phyloP scores from a whole-genome alignment of 768 basidiomycete genomes.

The Panellus pusillus region DNA sequence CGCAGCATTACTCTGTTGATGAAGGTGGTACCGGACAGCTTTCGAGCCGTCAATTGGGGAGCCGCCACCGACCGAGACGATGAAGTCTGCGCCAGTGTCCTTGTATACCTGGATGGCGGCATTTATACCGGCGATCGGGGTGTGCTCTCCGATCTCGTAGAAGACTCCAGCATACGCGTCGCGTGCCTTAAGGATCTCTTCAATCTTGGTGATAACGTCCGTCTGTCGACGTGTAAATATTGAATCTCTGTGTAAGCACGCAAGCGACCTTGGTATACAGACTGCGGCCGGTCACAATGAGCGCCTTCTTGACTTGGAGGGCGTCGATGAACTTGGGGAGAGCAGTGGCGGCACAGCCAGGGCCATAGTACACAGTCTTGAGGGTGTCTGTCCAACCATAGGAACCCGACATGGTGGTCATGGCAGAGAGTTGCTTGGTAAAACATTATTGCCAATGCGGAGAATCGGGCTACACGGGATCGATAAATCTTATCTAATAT shows the following conservation, averaged over 20 bases:
- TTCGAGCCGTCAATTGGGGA: slow-evolving; percentile 81
- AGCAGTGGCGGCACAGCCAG: slow-evolving; percentile 60
- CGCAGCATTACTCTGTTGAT: slow-evolving; percentile 52
- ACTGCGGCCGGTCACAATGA: slow-evolving; percentile 72
- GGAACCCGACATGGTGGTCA: slow-evolving; percentile 40
- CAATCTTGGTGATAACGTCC: slow-evolving; percentile 56
- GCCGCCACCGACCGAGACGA: slow-evolving; percentile 77
- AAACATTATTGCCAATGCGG: neutral
- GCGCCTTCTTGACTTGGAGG: slow-evolving; percentile 59
- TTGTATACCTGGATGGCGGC: slow-evolving; percentile 56
- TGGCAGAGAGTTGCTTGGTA: too few species aligned
- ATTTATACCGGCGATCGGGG: slow-evolving; percentile 66
- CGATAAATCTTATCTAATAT: too few species aligned
- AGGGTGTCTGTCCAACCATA: slow-evolving; percentile 71
- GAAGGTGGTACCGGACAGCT: slow-evolving; percentile 63
- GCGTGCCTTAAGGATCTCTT: slow-evolving; percentile 53
- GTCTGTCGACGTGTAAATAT: slow-evolving; percentile 40
- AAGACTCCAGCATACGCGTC: slow-evolving; percentile 69
- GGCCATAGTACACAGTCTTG: slow-evolving; percentile 71
- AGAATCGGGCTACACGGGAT: too few species aligned
- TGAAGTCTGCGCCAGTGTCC: slow-evolving; percentile 59
- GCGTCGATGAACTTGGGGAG: slow-evolving; percentile 60
- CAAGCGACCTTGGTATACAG: slow-evolving; percentile 58
- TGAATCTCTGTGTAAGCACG: neutral
- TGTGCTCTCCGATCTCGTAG: slow-evolving; percentile 71